Evolutionary conservation across 805 yeast genomes (phyloP), one percentile per base, ranked within the genome.

Genomic region (Candida krabiensis): DNA sequence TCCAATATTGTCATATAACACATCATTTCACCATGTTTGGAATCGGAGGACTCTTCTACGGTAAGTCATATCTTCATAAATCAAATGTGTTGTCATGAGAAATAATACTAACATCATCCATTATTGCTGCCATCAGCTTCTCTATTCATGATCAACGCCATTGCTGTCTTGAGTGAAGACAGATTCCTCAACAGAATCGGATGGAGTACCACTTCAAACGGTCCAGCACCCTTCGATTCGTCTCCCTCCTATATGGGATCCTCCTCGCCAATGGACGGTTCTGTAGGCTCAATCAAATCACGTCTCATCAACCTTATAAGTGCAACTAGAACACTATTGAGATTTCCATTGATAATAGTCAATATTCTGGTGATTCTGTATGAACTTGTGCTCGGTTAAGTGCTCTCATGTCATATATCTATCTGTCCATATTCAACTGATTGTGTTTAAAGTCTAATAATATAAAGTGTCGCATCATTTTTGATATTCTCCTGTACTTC

Each of bases 151-250:
- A 69, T 77, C 26, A 78, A 78, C 49, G 79, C 80, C 0, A 66
- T 78, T 13, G 83, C 83, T 0, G 75, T 78, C 16, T 64, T 78
- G 29, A 74, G 80, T 40, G 84, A 78, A 49, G 84, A 78, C 53
- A 54, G 84, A 35, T 78, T 78, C 48, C 64, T 78, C 41, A 75
- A 59, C 25, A 41, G 66, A 13, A 76, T 61, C 53, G 84, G 61
- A 61, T 64, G 67, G 64, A 50, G 64, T 33, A 38, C 55, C 64
- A 66, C 65, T 61, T 8, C 53, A 50, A 18, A 44, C 47, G 19
- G 41, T 51, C 9, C 40, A 13, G 40, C 42, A 24, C 40, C 49
- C 13, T 34, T 36, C 9, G 41, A 37, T 16, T 30, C 39, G 8
- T 35, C 37, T 29, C 33, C 43, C 11, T 19, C 46, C 5, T 46